Conservation (phyloP, 2,329 filamentous ascomycete genomes). For the Elsinoe arachidis region DNA sequence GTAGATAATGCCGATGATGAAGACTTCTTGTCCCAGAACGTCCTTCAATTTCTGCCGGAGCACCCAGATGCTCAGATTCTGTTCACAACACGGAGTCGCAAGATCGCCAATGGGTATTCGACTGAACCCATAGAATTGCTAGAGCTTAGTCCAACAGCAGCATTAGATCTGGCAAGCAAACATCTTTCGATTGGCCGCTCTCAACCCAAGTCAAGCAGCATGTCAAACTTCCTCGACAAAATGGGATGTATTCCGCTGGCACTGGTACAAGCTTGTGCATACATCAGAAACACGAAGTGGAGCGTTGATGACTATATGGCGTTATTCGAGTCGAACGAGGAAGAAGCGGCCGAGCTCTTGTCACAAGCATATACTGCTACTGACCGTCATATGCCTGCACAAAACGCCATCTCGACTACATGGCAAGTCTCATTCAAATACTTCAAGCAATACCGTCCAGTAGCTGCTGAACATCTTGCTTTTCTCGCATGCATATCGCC, state of each 20-base stretch:
- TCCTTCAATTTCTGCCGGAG: background rate
- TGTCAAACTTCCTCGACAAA: background rate
- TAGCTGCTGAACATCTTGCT: background rate
- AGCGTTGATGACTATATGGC: background rate
- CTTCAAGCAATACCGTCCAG: background rate
- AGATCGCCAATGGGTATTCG: background rate
- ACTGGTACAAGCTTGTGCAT: background rate
- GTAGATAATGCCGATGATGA: conserved; percentile 1
- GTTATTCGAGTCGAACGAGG: background rate
- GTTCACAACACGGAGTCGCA: background rate
- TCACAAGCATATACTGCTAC: background rate
- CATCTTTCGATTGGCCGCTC: background rate
- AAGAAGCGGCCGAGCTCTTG: background rate
- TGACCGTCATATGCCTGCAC: background rate
- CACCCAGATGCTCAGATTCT: background rate
- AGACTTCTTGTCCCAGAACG: background rate
- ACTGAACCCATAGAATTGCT: background rate
- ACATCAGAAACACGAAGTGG: background rate
- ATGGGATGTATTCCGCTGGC: background rate
- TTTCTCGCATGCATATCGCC: background rate
- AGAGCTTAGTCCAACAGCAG: background rate
- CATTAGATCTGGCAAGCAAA: background rate
- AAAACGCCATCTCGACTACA: background rate
- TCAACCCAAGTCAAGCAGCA: background rate
- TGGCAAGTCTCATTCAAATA: background rate